These are phyloP conservation scores for Chlorella sp. DNA, from an alignment of 139 green algal species.

Conservation along the genomic window DNA sequence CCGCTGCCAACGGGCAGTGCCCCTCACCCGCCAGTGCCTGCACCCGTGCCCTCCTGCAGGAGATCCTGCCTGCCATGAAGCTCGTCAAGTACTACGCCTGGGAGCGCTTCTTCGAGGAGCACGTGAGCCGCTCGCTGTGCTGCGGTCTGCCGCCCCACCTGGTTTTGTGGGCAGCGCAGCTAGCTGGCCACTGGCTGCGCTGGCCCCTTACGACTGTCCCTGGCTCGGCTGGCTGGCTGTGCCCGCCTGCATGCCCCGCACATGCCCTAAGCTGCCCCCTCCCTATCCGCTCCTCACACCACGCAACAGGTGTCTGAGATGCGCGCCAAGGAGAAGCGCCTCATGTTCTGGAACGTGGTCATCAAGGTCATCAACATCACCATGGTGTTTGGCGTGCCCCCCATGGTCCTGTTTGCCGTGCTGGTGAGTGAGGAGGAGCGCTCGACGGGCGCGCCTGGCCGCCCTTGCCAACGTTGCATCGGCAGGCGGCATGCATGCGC, in stretches of 20 bases:
- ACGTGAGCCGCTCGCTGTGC: constrained; percentile 23
- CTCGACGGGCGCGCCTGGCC: too few species aligned
- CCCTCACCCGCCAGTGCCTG: neutral
- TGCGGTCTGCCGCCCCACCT: too few species aligned
- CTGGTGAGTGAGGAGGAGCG: constrained; percentile 44
- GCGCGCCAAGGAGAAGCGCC: constrained; percentile 49
- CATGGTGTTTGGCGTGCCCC: constrained; percentile 68
- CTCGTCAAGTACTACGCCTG: constrained; percentile 78
- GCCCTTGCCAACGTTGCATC: too few species aligned
- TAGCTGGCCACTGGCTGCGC: too few species aligned
- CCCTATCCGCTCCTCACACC: neutral
- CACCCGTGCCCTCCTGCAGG: constrained; percentile 50
- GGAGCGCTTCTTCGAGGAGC: constrained; percentile 67
- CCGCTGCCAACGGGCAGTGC: neutral
- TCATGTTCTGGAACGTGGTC: constrained; percentile 48
- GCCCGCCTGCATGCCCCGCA: neutral
- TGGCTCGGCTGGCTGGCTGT: neutral
- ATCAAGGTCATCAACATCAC: constrained; percentile 75
- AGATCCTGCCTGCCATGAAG: constrained; percentile 77
- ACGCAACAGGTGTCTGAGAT: constrained; percentile 36
- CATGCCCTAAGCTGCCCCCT: neutral
- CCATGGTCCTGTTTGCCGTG: constrained; percentile 62
- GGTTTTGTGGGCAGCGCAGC: too few species aligned
- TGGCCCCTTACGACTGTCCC: too few species aligned
- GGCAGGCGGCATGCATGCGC: too few species aligned